A percentile compares a stretch with the other conserved stretches of the same genome.
These are phyloP conservation scores for Wickerhamiella cacticola DNA, from an alignment of 805 yeast species.

Conservation along the genomic window DNA sequence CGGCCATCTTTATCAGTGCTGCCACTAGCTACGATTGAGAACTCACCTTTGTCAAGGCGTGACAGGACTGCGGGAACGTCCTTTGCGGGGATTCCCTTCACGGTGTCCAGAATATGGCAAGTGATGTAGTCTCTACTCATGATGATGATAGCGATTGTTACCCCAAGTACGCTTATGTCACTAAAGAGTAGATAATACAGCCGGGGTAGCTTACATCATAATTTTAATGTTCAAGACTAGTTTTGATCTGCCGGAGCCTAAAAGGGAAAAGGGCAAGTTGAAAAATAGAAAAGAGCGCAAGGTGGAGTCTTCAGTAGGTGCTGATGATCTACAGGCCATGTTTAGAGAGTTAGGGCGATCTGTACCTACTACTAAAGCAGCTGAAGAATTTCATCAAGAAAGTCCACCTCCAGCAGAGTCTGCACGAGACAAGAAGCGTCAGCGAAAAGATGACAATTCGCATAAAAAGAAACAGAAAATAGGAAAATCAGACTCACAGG, in stretches of 20 bases:
- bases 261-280: conserved; percentile 11
- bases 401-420: background rate
- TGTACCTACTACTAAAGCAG: background rate
- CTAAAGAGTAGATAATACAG: too few species aligned
- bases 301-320: conserved; percentile 11
- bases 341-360: conserved; percentile 15
- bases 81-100: conserved; percentile 68
- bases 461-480: background rate
- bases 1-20: conserved; percentile 75
- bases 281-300: conserved; percentile 10
- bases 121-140: conserved; percentile 61
- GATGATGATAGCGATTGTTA: too few species aligned
- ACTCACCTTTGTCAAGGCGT: conserved; percentile 27
- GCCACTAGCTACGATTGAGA: conserved; percentile 43
- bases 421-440: background rate
- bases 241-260: conserved; percentile 17
- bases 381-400: background rate
- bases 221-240: conserved; percentile 18
- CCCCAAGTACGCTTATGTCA: too few species aligned
- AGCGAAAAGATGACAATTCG: background rate
- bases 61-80: conserved; percentile 51
- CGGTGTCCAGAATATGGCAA: conserved; percentile 82
- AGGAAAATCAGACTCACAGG: background rate
- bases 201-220: too few species aligned
- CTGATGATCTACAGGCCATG: conserved; percentile 17